Evolutionary conservation across 306 rosid species (phyloP).

Genomic region (Citrullus amarus): DNA sequence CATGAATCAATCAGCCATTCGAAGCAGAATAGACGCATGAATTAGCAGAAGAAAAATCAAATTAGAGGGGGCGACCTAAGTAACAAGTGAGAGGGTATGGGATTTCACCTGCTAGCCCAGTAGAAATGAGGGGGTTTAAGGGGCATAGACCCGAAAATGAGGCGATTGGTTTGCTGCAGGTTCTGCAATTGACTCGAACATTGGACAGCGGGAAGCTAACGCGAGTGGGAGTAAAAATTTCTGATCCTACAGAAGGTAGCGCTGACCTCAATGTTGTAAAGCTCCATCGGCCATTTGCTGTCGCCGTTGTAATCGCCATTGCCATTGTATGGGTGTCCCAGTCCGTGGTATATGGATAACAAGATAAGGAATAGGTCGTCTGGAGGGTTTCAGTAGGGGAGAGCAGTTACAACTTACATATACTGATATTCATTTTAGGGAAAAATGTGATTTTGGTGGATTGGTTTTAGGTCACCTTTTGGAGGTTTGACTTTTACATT

Average conservation of each 20-base stretch:
- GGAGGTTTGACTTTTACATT: too few species aligned
- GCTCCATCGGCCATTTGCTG: constrained; percentile 32
- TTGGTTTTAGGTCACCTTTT: too few species aligned
- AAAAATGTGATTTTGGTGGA: too few species aligned
- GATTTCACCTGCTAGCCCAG: constrained; percentile 40
- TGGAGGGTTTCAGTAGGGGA: neutral
- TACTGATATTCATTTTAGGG: too few species aligned
- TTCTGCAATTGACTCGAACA: constrained; percentile 10
- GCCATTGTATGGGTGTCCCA: constrained; percentile 1
- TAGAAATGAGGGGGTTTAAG: constrained; percentile 20
- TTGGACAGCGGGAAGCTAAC: constrained; percentile 8
- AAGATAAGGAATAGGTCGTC: neutral
- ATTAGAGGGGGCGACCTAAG: neutral
- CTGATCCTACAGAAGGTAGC: constrained; percentile 24
- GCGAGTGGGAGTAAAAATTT: constrained; percentile 1
- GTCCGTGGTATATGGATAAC: neutral
- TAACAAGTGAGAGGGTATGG: neutral
- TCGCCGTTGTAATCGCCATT: constrained; percentile 10
- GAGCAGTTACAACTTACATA: too few species aligned
- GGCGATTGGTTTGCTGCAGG: constrained; percentile 27
- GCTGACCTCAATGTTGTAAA: constrained; percentile 54
- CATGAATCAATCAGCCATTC: neutral
- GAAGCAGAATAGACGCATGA: neutral
- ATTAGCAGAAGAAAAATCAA: neutral
- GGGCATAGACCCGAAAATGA: constrained; percentile 59